These are phyloP conservation scores for Fusarium sp. DNA, from an alignment of 2,329 filamentous ascomycete genomes.

Conservation along the genomic window DNA sequence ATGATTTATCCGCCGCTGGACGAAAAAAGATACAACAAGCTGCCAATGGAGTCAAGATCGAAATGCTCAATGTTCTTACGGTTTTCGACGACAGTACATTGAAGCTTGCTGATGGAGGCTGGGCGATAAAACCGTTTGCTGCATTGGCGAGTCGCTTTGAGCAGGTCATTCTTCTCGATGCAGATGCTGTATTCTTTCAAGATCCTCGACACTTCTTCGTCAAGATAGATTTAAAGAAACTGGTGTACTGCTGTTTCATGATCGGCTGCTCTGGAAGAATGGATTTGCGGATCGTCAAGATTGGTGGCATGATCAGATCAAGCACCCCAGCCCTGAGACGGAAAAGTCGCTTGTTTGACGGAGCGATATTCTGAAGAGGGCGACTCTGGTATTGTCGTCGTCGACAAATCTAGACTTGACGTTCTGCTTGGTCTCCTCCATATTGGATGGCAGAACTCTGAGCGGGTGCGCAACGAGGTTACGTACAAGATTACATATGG, in stretches of 20 bases:
- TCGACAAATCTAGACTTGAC: constrained; percentile 51
- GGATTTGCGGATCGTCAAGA: constrained; percentile 46
- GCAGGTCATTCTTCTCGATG: constrained; percentile 51
- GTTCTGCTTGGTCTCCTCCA: constrained; percentile 53
- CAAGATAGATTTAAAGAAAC: constrained; percentile 45
- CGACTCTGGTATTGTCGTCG: constrained; percentile 53
- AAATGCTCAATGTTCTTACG: constrained; percentile 46
- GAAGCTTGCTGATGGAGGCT: constrained; percentile 44
- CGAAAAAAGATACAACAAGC: constrained; percentile 39
- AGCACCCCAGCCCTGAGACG: constrained; percentile 46
- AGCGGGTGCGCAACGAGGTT: constrained; percentile 49
- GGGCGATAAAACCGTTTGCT: constrained; percentile 55
- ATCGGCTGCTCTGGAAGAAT: constrained; percentile 52
- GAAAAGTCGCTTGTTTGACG: constrained; percentile 50
- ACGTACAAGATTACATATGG: constrained; percentile 55
- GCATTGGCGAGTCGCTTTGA: constrained; percentile 49
- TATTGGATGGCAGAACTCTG: constrained; percentile 55
- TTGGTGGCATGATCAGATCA: constrained; percentile 52
- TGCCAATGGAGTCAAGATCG: constrained; percentile 26
- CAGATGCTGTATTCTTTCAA: constrained; percentile 52
- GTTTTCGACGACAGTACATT: constrained; percentile 47
- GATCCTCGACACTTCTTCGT: constrained; percentile 46
- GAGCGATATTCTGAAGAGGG: constrained; percentile 53
- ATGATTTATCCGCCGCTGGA: constrained; percentile 40
- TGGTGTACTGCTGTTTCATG: constrained; percentile 52